These are phyloP conservation scores for Forsythia suspensa DNA, from an alignment of 257 asterid genomes.

Conservation along the genomic window DNA sequence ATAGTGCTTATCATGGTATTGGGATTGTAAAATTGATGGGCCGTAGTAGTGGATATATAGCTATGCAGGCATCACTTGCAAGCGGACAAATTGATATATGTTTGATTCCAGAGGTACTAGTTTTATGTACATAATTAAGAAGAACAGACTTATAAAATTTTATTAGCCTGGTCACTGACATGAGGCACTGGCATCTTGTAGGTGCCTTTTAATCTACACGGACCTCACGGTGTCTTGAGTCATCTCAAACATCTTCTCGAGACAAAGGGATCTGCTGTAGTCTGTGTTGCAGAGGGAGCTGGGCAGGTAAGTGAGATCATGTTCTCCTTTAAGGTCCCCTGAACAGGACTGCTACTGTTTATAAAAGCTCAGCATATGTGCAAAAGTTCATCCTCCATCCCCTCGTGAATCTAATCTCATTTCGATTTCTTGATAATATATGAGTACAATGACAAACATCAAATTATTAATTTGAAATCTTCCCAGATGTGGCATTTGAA, in stretches of 20 bases:
- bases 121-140: not conserved
- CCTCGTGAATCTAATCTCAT: not conserved
- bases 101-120: constrained; percentile 86
- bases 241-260: constrained; percentile 84
- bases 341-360: not conserved
- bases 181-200: constrained; percentile 23
- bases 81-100: constrained; percentile 98
- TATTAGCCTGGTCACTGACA: constrained; percentile 14
- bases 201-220: constrained; percentile 83
- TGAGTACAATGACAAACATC: not conserved
- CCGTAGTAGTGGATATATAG: constrained; percentile 91
- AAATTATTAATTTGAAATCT: not conserved
- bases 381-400: not conserved
- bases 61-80: constrained; percentile 98
- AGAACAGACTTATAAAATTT: not conserved
- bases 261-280: constrained; percentile 91
- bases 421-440: not conserved
- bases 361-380: not conserved
- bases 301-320: constrained; percentile 67
- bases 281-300: constrained; percentile 98
- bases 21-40: constrained; percentile 98
- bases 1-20: constrained; percentile 93
- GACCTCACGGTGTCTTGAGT: constrained; percentile 86
- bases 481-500: not conserved
- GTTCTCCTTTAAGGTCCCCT: constrained; percentile 10